phyloP scores from a whole-genome alignment of 2,329 filamentous ascomycete genomes.

The Akanthomyces uredinophilus region DNA sequence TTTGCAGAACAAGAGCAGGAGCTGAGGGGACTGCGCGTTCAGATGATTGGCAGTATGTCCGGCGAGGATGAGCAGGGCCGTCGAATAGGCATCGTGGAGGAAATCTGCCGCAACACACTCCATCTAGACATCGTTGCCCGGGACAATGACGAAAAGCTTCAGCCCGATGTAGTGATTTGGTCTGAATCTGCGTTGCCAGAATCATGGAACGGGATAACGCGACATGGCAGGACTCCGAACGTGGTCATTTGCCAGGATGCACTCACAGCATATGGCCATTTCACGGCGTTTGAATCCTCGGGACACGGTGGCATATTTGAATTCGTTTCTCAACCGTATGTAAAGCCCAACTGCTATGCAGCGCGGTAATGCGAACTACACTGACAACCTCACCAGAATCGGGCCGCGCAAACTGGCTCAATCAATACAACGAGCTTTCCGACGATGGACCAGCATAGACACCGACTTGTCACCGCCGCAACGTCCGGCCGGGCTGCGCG shows the following conservation, averaged over 20 bases:
- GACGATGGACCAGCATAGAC: background rate
- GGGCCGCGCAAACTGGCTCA: slow-evolving; percentile 34
- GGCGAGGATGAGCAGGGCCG: slow-evolving; percentile 6
- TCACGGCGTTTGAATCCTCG: slow-evolving; percentile 18
- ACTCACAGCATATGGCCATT: slow-evolving; percentile 24
- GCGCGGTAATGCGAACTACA: too few species aligned
- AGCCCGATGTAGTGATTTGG: slow-evolving; percentile 25
- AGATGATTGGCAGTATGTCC: slow-evolving; percentile 20
- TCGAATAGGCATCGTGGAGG: slow-evolving; percentile 14
- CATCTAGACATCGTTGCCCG: slow-evolving; percentile 24
- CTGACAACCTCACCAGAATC: slow-evolving; percentile 20
- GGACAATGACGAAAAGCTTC: slow-evolving; percentile 10
- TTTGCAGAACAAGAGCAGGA: slow-evolving; percentile 26
- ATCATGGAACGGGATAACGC: background rate
- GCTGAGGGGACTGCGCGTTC: slow-evolving; percentile 28
- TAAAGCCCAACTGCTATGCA: background rate
- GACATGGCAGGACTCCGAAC: slow-evolving; percentile 15
- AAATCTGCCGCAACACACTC: slow-evolving; percentile 31
- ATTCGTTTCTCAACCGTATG: slow-evolving; percentile 35
- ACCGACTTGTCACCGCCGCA: background rate
- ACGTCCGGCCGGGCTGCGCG: too few species aligned
- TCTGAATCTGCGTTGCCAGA: slow-evolving; percentile 16
- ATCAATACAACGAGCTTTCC: slow-evolving; percentile 22
- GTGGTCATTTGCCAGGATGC: slow-evolving; percentile 31
- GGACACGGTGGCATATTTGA: slow-evolving; percentile 25